Evolutionary conservation across 2,329 filamentous ascomycete species (phyloP), one percentile per base, ranked within the genome.

Genomic region (Lachnellula occidentalis): DNA sequence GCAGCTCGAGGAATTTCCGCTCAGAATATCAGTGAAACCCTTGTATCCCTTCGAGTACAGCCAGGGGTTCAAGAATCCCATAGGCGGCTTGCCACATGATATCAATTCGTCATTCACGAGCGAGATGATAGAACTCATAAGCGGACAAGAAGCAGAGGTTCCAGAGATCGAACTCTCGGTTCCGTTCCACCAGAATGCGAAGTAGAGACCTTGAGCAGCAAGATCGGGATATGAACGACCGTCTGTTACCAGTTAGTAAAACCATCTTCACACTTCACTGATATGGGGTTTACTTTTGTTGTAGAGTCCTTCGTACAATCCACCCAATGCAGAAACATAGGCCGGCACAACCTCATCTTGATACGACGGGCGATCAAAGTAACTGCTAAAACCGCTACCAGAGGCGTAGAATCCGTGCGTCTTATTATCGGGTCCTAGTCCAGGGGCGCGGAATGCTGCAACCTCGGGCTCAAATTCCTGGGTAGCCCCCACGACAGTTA

Each of bases 71-170:
- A 75, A 56, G 63, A 74, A 75, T 2, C 73, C 73, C 2, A 75
- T 63, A 1, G 68, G 62, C 7, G 65, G 64, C 64, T 78, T 76
- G 7, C 79, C 78, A 11, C 70, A 70, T 0, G 76, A 70, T 17
- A 85, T 67, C 14, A 82, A 71, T 0, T 80, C 81, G 57, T 86
- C 83, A 60, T 87, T 87, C 45, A 87, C 71, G 4, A 87, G 73
- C 2, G 79, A 71, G 37, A 87, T 72, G 54, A 87, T 73, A 17
- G 75, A 78, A 0, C 80, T 75, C 3, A 79, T 77, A 0, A 80
- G 70, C 0, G 84, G 85, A 0, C 78, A 71, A 1, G 81, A 77
- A 12, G 81, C 81, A 8, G 71, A 76, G 1, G 76, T 80, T 3
- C 80, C 80, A 22, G 72, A 74, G 34, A 81, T 74, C 0, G 66